Evolutionary conservation across 2,329 filamentous ascomycete genomes (phyloP).

Genomic region (Sporothrix mexicana): DNA sequence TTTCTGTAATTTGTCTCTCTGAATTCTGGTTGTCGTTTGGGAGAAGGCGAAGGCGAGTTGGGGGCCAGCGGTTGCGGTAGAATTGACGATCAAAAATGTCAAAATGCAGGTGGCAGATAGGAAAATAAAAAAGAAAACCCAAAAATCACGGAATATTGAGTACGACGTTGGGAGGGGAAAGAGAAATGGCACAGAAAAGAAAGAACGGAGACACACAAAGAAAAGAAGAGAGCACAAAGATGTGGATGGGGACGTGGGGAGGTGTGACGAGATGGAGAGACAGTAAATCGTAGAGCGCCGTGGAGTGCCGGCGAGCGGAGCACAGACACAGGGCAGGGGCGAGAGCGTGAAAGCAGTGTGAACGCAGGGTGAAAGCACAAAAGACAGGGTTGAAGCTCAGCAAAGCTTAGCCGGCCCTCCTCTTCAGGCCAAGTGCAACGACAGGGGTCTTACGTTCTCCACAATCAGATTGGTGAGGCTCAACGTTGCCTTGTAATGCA

Average conservation of each 20-base stretch:
- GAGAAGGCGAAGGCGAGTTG: conserved; percentile 1
- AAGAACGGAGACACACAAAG: not conserved
- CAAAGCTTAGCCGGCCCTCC: conserved; percentile 10
- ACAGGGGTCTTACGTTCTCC: conserved; percentile 8
- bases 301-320: conserved; percentile 13
- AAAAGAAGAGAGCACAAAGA: not conserved
- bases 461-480: not conserved
- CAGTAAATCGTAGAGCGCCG: not conserved
- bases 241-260: conserved; percentile 10
- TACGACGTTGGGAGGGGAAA: not conserved
- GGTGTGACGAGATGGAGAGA: conserved; percentile 28
- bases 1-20: not conserved
- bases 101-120: too few relatives aligned
- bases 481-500: conserved; percentile 29
- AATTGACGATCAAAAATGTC: conserved; percentile 21
- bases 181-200: not conserved
- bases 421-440: conserved; percentile 9
- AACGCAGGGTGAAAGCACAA: not conserved
- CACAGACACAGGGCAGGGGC: not conserved
- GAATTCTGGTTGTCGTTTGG: not conserved
- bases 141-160: conserved; percentile 16
- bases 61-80: conserved; percentile 21
- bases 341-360: not conserved
- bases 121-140: not conserved
- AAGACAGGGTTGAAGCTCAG: not conserved